Conservation (phyloP, 805 yeast species). For the Metschnikowia kofuensis region DNA sequence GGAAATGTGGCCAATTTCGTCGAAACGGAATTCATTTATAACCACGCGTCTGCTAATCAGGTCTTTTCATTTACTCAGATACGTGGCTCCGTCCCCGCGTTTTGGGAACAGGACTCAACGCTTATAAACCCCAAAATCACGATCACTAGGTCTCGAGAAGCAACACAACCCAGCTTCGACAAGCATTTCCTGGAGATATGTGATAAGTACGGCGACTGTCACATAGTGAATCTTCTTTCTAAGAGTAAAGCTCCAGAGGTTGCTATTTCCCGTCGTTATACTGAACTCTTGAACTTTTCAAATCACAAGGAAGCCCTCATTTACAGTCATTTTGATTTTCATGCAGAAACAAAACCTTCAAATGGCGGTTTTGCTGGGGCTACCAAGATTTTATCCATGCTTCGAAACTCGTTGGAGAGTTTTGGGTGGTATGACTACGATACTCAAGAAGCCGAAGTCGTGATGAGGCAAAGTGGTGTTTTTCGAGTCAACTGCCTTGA, state of each 20-base stretch:
- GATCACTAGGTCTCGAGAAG: conserved; percentile 84
- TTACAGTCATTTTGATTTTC: conserved; percentile 89
- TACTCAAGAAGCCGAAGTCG: conserved; percentile 46
- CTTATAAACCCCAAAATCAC: conserved; percentile 87
- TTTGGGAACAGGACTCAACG: conserved; percentile 97
- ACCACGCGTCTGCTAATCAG: conserved; percentile 42
- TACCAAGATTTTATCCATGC: conserved; percentile 56
- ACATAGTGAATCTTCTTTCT: conserved; percentile 83
- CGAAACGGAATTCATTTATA: conserved; percentile 72
- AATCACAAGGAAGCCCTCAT: conserved; percentile 32
- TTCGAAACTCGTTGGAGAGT: conserved; percentile 64
- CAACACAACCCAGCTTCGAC: conserved; percentile 87
- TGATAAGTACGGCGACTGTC: conserved; percentile 80
- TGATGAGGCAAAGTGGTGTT: conserved; percentile 83
- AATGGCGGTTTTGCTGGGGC: conserved; percentile 88
- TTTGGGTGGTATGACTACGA: conserved; percentile 86
- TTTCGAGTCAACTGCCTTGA: conserved; percentile 93
- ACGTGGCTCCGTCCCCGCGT: conserved; percentile 94
- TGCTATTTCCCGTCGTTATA: conserved; percentile 66
- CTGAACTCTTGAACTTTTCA: conserved; percentile 46
- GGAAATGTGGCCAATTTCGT: conserved; percentile 23
- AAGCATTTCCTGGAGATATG: conserved; percentile 71
- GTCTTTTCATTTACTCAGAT: conserved; percentile 79
- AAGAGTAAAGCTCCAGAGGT: conserved; percentile 71
- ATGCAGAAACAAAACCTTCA: conserved; percentile 73